A percentile compares a stretch with the other conserved stretches of the same genome.
phyloP scores from a whole-genome alignment of 1,284 basidiomycete species.

The Melampsora larici-populina region DNA sequence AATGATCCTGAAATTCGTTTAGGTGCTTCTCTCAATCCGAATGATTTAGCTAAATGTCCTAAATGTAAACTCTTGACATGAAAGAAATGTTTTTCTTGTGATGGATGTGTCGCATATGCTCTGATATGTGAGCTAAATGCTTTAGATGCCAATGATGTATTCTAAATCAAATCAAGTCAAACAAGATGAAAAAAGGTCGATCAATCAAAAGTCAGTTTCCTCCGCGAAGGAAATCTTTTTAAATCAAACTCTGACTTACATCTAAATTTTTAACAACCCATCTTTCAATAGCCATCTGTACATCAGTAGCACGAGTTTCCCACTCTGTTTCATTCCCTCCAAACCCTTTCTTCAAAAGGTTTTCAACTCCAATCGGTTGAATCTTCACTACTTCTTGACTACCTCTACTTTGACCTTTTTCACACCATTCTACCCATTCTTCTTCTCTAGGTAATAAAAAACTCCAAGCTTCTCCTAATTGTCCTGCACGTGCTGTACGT shows the following conservation, averaged over 20 bases:
- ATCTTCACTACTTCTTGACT: conserved; percentile 58
- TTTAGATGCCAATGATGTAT: conserved; percentile 71
- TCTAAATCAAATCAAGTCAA: conserved; percentile 58
- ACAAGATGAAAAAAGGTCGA: background rate
- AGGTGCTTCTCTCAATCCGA: conserved; percentile 90
- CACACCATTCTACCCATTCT: conserved; percentile 84
- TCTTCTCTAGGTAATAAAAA: conserved; percentile 80
- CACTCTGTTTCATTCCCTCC: conserved; percentile 72
- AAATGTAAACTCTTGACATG: conserved; percentile 89
- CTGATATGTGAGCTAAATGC: conserved; percentile 90
- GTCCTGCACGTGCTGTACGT: conserved; percentile 91
- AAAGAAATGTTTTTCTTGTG: conserved; percentile 91
- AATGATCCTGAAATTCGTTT: conserved; percentile 59
- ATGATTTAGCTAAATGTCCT: conserved; percentile 94
- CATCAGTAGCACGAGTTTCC: conserved; percentile 88
- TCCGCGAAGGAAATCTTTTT: background rate
- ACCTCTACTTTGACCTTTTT: conserved; percentile 68
- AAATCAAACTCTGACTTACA: conserved; percentile 57
- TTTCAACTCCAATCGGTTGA: conserved; percentile 65
- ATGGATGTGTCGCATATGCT: conserved; percentile 95
- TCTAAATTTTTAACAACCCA: conserved; percentile 77
- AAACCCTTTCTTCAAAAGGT: conserved; percentile 73
- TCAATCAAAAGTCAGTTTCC: background rate
- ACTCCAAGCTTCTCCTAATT: conserved; percentile 82
- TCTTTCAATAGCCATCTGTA: conserved; percentile 88